Base-by-base conservation (phyloP, 1,284 basidiomycete species). In the Chondrostereum purpureum region DNA sequence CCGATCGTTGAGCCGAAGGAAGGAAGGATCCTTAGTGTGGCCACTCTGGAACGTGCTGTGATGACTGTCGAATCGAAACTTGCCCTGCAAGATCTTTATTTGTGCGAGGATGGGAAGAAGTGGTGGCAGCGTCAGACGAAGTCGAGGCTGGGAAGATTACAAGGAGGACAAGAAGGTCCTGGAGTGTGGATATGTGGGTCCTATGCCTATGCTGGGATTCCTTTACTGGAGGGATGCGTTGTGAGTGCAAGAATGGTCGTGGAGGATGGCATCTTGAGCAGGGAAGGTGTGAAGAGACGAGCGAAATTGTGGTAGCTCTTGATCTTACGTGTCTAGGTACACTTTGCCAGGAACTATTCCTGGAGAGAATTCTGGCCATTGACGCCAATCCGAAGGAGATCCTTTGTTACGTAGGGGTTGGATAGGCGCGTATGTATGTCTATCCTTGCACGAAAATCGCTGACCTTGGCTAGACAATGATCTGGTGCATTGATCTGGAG, bases 161-260 rank as follows among this genome's bases (percentile, higher is more conserved):
- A 82, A 50, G 78, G 78, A 12, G 69, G 66, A 14, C 67, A 66
- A 13, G 42, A 47, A 49, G n/a, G 54, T 53, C 67, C 76, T 1
- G 73, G 77, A 4, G 56, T 78, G 35, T 79, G 80, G 79, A 60
- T 80, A 35, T 77, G 75, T 54, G 75, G 80, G 11, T 70, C 75
- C 31, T 80, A 77, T 59, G 77, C 74, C 17, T 67, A 74, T 54
- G 57, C 65, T 23, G 80, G 81, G 1, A 80, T 83, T 18, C 81
- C 80, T 10, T 57, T 84, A 43, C 58, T 83, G 47, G 81, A 83
- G 53, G 80, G 80, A 5, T 83, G 81, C 56, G 79, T 82, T 3
- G 68, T 70, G 31, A 81, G 80, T 52, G 78, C 78, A 20, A 65
- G 67, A 55, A 70, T 69, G 45, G 72, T 80, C 4, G 75, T 77